Evolutionary conservation across 1,284 basidiomycete genomes (phyloP), one percentile per base, ranked within the genome.

Genomic region (Cryptococcus deneoformans): DNA sequence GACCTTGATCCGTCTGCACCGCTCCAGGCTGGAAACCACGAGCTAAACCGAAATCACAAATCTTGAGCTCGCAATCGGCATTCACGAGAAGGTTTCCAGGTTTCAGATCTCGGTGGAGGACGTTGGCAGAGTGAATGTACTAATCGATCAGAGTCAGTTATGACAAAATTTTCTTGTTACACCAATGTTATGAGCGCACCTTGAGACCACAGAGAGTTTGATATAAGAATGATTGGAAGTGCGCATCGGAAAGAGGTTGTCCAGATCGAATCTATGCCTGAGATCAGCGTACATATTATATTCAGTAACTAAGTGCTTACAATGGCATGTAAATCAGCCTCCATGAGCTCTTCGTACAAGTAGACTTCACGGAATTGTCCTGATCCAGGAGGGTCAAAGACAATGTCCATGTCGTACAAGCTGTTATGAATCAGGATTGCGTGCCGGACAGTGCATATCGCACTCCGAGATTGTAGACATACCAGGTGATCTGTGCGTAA

Each of bases 81-180:
- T 99, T 99, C 60, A 99, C 95, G 61, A 98, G 87, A 40, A 97
- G 82, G 77, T 93, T 93, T 53, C 92, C 77, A 11, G 96, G 96
- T 75, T 99, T 99, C 56, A 99, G 84, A 77, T 99, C 96, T 43
- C 96, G 89, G 76, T 99, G 96, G 39, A 99, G 84, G 16, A 99
- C 96, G 69, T 94, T 95, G 35, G 96, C 95, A 37, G 92, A 96
- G 80, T 99, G 96, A 72, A 99, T 99, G 78, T 99, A 99, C 80
- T 95, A 64, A 8, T 62, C 53, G 62, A 50, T 35, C 7, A 47
- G 29, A 50, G 14, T 54, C n/a, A 56, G 56, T 35, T 45, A n/a
- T 16, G 24, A 46, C 20, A 34, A 37, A 14, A 8, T 29, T 29
- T 4, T 4, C 29, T 29, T 29, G 29, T 29, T 29, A 37, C 24